phyloP scores from a whole-genome alignment of 805 yeast genomes.

The Suhomyces faveliae region DNA sequence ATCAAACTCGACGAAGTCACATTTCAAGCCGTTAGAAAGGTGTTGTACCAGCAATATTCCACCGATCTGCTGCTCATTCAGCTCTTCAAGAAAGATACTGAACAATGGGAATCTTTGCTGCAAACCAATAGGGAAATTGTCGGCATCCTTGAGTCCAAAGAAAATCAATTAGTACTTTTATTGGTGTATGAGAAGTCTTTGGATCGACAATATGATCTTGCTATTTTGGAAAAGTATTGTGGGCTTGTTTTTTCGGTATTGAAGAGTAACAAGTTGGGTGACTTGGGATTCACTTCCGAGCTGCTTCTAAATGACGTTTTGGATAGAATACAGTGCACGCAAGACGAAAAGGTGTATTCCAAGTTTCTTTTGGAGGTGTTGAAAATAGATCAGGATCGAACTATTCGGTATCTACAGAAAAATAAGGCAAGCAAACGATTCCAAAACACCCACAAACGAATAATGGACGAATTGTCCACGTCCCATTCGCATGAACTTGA shows the following conservation, averaged over 20 bases:
- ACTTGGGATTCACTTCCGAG: slow-evolving; percentile 1
- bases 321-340: slow-evolving; percentile 15
- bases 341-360: slow-evolving; percentile 26
- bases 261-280: not conserved
- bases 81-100: slow-evolving; percentile 9
- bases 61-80: not conserved
- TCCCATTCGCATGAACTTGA: slow-evolving; percentile 19
- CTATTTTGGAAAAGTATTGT: slow-evolving; percentile 8
- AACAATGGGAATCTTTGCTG: slow-evolving; percentile 9
- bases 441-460: slow-evolving; percentile 26
- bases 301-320: slow-evolving; percentile 7
- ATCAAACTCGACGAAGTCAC: not conserved
- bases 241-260: slow-evolving; percentile 2
- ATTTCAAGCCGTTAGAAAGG: not conserved
- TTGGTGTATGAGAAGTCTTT: not conserved
- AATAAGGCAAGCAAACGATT: slow-evolving; percentile 23
- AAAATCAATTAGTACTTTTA: not conserved
- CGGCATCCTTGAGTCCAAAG: not conserved
- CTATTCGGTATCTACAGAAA: slow-evolving; percentile 31
- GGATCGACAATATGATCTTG: not conserved
- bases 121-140: slow-evolving; percentile 6
- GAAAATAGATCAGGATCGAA: slow-evolving; percentile 25
- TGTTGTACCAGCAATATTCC: not conserved
- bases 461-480: slow-evolving; percentile 29
- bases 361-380: slow-evolving; percentile 32